Evolutionary conservation across 495 filamentous ascomycete genomes (phyloP), one percentile per base, ranked within the genome.

Genomic region (Trichoderma asperelloides): DNA sequence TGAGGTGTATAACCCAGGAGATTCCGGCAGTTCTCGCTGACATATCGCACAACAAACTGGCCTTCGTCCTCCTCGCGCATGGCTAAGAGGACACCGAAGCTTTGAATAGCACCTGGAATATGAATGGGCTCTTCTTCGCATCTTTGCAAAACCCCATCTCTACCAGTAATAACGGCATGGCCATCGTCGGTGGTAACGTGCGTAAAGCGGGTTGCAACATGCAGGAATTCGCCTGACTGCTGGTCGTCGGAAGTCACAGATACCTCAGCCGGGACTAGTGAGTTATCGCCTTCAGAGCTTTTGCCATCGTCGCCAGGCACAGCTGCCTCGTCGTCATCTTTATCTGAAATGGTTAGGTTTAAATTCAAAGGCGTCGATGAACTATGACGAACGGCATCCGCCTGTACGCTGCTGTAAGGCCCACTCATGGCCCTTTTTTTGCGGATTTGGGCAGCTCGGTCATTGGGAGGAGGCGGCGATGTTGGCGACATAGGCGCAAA

Each of bases 101-200:
- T 80, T 70, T 97, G 94, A 1, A 97, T 80, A n/a, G 93, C 92
- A 16, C 93, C 93, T 0, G 94, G 94, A 16, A 92, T 90, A 70
- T 92, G 92, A 49, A 97, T 97, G 0, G 94, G 92, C 70, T 97
- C 94, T 75, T 98, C 94, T 75, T 98, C 94, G 74, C 92, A 96
- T 49, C 85, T 77, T 70, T 93, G 90, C 49, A 94, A 78, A 2
- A 77, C 84, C 2, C 88, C 86, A 65, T 89, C 84, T 65, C 90
- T 81, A 13, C 93, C 93, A 6, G 91, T 94, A 63, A 96, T 88
- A 23, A 98, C 85, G 6, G 88, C 89, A 78, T 98, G 93, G 0
- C 93, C 93, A 62, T 85, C 89, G 8, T 91, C 86, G 0, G 90
- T 93, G 57, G 89, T 74, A 27, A 91, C 80, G 75, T 98, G 92